phyloP scores from a whole-genome alignment of 2,329 filamentous ascomycete genomes.

The Verticillium alfalfae region DNA sequence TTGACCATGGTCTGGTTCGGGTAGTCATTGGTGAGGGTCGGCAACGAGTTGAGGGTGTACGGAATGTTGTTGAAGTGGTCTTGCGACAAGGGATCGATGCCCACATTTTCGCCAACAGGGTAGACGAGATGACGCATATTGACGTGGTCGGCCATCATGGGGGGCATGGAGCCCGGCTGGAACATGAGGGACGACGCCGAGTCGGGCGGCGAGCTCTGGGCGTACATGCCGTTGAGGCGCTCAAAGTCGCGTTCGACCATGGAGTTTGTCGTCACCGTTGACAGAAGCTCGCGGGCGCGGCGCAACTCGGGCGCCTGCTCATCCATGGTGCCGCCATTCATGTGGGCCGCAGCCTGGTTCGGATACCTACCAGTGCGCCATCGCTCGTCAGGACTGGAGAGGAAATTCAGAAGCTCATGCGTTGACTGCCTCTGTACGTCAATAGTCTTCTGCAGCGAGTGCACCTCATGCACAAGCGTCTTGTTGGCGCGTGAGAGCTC shows the following conservation, averaged over 20 bases:
- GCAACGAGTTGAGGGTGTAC: slow-evolving; percentile 61
- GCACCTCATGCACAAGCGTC: slow-evolving; percentile 55
- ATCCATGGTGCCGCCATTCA: slow-evolving; percentile 33
- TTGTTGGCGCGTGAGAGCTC: slow-evolving; percentile 65
- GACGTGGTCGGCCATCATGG: slow-evolving; percentile 47
- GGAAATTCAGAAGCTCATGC: slow-evolving; percentile 50
- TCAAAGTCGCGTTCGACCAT: slow-evolving; percentile 50
- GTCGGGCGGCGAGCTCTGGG: slow-evolving; percentile 45
- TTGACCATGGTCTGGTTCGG: slow-evolving; percentile 21
- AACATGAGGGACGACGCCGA: slow-evolving; percentile 53
- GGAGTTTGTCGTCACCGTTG: slow-evolving; percentile 44
- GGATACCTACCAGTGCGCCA: slow-evolving; percentile 34
- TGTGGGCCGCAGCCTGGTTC: slow-evolving; percentile 26
- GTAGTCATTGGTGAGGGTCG: slow-evolving; percentile 49
- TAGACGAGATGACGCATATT: slow-evolving; percentile 70
- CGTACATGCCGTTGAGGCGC: slow-evolving; percentile 48
- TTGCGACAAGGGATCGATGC: slow-evolving; percentile 90
- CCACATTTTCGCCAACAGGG: slow-evolving; percentile 82
- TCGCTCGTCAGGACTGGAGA: slow-evolving; percentile 43
- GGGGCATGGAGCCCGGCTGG: slow-evolving; percentile 33
- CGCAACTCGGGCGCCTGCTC: slow-evolving; percentile 48
- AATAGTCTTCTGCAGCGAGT: slow-evolving; percentile 55
- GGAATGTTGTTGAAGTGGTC: slow-evolving; percentile 94
- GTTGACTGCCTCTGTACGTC: slow-evolving; percentile 53
- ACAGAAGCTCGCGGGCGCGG: slow-evolving; percentile 51